Conservation (phyloP, 345 rosid genomes). For the Physaria fendleri region DNA sequence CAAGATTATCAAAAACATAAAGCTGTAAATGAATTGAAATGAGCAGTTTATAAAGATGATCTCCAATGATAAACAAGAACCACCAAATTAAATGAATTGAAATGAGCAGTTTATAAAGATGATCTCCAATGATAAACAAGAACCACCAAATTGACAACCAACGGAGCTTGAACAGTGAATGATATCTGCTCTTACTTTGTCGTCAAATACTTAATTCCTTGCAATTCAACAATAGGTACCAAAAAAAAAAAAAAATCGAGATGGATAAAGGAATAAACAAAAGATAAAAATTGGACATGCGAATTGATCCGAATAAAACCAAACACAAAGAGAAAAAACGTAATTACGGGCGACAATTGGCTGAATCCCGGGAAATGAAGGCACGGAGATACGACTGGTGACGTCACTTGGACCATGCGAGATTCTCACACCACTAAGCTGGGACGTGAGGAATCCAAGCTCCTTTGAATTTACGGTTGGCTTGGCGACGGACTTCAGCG, state of each 20-base stretch:
- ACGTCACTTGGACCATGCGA: slow-evolving; percentile 25
- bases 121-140: no score
- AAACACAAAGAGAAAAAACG: not conserved
- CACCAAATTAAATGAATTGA: not conserved
- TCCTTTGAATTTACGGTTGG: slow-evolving; percentile 20
- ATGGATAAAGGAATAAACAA: not conserved
- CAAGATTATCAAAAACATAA: not conserved
- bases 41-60: no score
- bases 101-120: not conserved
- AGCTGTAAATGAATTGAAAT: not conserved
- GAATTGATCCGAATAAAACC: not conserved
- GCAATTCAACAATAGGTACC: not conserved
- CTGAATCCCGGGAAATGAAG: slow-evolving; percentile 40
- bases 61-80: no score
- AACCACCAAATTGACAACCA: not conserved
- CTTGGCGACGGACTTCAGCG: slow-evolving; percentile 9
- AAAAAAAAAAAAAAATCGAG: not conserved
- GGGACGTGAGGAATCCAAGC: slow-evolving; percentile 57
- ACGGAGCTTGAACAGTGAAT: not conserved
- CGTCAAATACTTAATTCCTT: not conserved
- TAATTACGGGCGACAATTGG: slow-evolving; percentile 72
- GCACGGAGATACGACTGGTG: slow-evolving; percentile 30
- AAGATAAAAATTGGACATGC: not conserved
- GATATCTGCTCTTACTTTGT: not conserved
- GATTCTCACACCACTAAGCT: slow-evolving; percentile 58